phyloP scores from a whole-genome alignment of 495 filamentous ascomycete genomes.

The Thermochaetoides thermophila region DNA sequence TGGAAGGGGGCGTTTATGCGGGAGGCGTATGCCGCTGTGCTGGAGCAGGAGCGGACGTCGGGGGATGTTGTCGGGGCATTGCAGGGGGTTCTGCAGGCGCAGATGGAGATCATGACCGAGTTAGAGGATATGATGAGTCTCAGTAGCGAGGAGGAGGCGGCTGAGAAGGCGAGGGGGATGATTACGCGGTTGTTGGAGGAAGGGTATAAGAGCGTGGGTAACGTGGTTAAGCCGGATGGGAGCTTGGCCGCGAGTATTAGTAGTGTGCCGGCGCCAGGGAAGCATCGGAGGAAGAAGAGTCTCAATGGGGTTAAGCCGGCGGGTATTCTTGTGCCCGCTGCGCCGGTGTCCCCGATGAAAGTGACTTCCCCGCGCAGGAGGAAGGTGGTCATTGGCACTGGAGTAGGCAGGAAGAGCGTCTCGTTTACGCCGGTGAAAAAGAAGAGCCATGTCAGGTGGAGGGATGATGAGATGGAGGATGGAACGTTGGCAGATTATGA shows the following conservation, averaged over 20 bases:
- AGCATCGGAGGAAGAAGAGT: conserved; percentile 61
- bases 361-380: conserved; percentile 65
- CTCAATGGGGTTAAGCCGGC: conserved; percentile 18
- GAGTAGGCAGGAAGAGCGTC: conserved; percentile 73
- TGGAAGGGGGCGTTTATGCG: conserved; percentile 71
- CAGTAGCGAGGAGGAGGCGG: conserved; percentile 66
- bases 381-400: conserved; percentile 45
- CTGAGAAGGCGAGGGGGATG: conserved; percentile 63
- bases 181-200: conserved; percentile 64
- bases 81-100: conserved; percentile 71
- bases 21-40: conserved; percentile 59
- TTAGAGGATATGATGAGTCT: conserved; percentile 68
- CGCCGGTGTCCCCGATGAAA: conserved; percentile 23
- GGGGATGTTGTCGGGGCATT: conserved; percentile 62
- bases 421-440: conserved; percentile 71
- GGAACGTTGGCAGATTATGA: conserved; percentile 77
- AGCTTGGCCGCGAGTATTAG: conserved; percentile 45
- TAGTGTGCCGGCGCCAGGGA: conserved; percentile 56
- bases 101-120: conserved; percentile 78
- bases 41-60: conserved; percentile 70
- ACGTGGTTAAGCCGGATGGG: conserved; percentile 84
- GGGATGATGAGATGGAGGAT: conserved; percentile 71
- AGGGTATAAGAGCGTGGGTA: conserved; percentile 55
- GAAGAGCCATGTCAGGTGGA: conserved; percentile 80
- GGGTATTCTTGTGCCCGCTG: conserved; percentile 24